Percentiles rank a stretch among this genome's conserved stretches.
Conservation (phyloP, 139 green algal species). For the Desmodesmus armatus region DNA sequence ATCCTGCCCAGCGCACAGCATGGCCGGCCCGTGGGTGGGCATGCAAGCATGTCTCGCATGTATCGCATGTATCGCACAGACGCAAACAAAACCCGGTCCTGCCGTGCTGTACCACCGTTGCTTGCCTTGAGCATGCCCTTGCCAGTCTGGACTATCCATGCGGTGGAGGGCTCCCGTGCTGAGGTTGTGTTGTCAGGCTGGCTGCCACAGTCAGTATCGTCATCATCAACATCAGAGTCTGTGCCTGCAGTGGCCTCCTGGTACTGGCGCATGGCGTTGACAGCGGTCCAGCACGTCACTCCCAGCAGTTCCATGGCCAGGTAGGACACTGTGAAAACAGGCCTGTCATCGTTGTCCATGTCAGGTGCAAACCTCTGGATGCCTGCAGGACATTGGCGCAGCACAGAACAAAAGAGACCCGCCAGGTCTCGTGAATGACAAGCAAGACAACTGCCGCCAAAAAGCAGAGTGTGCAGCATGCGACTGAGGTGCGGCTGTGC, state of each 20-base stretch:
- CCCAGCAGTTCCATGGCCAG: slow-evolving; percentile 29
- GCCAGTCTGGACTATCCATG: background rate
- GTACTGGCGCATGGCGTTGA: background rate
- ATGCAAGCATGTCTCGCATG: too few species aligned
- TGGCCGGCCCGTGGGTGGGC: too few species aligned
- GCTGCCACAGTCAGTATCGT: too few species aligned
- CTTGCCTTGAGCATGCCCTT: slow-evolving; percentile 21
- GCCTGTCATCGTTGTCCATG: background rate
- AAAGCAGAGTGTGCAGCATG: too few species aligned
- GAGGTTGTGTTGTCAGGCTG: background rate
- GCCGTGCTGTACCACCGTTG: background rate
- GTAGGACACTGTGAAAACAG: slow-evolving; percentile 5
- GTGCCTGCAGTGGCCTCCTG: background rate
- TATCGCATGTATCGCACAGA: too few species aligned
- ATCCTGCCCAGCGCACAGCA: too few species aligned
- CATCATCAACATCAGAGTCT: too few species aligned
- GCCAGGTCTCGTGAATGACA: background rate
- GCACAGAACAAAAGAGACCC: background rate
- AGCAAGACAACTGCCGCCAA: background rate
- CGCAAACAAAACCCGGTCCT: background rate
- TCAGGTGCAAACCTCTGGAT: slow-evolving; percentile 8
- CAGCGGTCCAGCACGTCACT: background rate
- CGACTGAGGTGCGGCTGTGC: background rate
- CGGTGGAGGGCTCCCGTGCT: background rate
- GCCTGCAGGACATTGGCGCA: slow-evolving; percentile 4